Percentiles rank a stretch among this genome's conserved stretches.
phyloP scores from a whole-genome alignment of 352 stramenopile species.

The Globisporangium yorkense region DNA sequence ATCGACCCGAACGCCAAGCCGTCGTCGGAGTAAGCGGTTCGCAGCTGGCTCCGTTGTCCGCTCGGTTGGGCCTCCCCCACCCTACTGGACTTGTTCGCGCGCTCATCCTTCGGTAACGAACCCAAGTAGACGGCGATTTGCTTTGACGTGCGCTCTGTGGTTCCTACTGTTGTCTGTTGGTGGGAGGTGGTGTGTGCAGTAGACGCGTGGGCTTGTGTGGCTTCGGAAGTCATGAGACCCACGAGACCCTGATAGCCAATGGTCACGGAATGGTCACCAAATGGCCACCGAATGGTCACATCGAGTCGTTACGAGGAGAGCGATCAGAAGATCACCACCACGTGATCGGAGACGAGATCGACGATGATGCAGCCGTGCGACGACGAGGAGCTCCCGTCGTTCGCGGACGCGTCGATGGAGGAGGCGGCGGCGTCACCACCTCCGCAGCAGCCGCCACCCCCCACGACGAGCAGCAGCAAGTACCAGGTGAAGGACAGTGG shows the following conservation, averaged over 20 bases:
- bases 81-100: background rate
- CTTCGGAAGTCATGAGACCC: too few species aligned
- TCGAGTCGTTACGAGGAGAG: too few species aligned
- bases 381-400: background rate
- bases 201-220: too few species aligned
- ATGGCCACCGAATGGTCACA: too few species aligned
- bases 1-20: conserved; percentile 55
- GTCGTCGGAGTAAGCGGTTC: conserved; percentile 38
- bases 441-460: background rate
- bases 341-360: background rate
- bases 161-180: background rate
- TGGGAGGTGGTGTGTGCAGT: too few species aligned
- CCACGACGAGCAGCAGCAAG: background rate
- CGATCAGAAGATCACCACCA: too few species aligned
- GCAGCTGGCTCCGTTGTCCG: background rate
- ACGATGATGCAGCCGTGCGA: conserved; percentile 11
- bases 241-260: too few species aligned
- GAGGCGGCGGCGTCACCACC: background rate
- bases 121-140: conserved; percentile 11
- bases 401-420: background rate
- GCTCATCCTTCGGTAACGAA: conserved; percentile 3
- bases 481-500: background rate
- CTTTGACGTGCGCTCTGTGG: background rate
- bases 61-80: background rate
- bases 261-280: too few species aligned